Percentiles rank a stretch among this genome's conserved stretches.
phyloP scores from a whole-genome alignment of 2,329 filamentous ascomycete species.

The Diaporthe sp. region DNA sequence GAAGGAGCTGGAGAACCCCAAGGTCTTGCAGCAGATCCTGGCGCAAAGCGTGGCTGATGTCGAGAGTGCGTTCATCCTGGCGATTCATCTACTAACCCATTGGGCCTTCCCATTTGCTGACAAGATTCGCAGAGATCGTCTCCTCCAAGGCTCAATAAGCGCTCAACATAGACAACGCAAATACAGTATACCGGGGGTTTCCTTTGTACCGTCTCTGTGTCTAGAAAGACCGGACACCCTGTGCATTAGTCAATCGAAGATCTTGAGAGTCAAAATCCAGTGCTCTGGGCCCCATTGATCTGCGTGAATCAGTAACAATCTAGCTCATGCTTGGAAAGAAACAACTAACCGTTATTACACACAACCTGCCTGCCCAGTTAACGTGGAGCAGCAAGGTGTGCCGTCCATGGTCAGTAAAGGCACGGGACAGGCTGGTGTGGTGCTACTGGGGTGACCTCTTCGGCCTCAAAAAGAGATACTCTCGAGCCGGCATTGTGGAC shows the following conservation, averaged over 20 bases:
- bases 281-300: not conserved
- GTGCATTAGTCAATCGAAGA: constrained; percentile 72
- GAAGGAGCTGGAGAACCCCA: constrained; percentile 99
- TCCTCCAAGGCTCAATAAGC: constrained; percentile 75
- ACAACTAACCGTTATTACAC: no score
- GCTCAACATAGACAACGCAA: constrained; percentile 44
- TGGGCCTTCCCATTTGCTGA: constrained; percentile 50
- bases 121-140: constrained; percentile 67
- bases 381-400: not conserved
- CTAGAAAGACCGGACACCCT: constrained; percentile 66
- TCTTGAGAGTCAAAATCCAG: not conserved
- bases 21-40: constrained; percentile 96
- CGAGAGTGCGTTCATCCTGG: constrained; percentile 77
- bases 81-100: not conserved
- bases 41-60: constrained; percentile 96
- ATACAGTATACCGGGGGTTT: constrained; percentile 55
- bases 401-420: not conserved
- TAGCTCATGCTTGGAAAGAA: not conserved
- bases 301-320: not conserved
- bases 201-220: constrained; percentile 68
- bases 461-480: not conserved
- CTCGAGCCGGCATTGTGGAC: not conserved
- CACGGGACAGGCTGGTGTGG: not conserved
- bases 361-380: not conserved
- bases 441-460: not conserved